phyloP scores from a whole-genome alignment of 441 rosid species.

The Lepidium campestre region DNA sequence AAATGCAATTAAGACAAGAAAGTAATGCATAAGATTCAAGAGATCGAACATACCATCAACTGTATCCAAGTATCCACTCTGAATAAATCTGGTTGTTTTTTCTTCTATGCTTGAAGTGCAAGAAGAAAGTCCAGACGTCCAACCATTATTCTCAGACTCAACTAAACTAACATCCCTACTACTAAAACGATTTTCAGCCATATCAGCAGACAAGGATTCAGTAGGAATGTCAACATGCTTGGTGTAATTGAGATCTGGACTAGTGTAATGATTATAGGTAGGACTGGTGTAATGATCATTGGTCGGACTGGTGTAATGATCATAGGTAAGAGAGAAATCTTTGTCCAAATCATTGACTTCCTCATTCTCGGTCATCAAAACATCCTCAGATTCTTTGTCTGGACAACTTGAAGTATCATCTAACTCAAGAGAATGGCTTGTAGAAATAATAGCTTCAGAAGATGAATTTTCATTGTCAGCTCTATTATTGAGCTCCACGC shows the following conservation, averaged over 20 bases:
- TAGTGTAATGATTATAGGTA: not conserved
- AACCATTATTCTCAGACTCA: conserved; percentile 21
- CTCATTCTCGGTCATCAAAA: conserved; percentile 28
- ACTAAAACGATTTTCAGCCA: conserved; percentile 18
- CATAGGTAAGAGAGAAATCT: conserved; percentile 16
- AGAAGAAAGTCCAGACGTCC: conserved; percentile 21
- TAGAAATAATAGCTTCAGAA: not conserved
- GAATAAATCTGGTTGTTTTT: conserved; percentile 55
- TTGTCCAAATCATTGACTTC: conserved; percentile 17
- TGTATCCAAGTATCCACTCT: conserved; percentile 56
- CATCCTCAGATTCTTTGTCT: conserved; percentile 13
- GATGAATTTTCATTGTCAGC: conserved; percentile 13
- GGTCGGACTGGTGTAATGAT: conserved; percentile 7
- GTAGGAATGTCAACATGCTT: conserved; percentile 5
- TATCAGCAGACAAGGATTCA: conserved; percentile 23
- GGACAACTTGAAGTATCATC: conserved; percentile 24
- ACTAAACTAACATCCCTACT: conserved; percentile 11
- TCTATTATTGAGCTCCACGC: conserved; percentile 20
- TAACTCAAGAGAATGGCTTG: not conserved
- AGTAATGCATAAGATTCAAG: not conserved
- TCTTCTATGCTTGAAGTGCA: conserved; percentile 44
- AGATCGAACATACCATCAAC: conserved; percentile 44
- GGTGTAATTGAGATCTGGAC: conserved; percentile 17
- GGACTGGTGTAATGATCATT: not conserved
- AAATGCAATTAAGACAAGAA: not conserved